Conservation (phyloP, 2,329 filamentous ascomycete genomes). For the Alternaria triticina region DNA sequence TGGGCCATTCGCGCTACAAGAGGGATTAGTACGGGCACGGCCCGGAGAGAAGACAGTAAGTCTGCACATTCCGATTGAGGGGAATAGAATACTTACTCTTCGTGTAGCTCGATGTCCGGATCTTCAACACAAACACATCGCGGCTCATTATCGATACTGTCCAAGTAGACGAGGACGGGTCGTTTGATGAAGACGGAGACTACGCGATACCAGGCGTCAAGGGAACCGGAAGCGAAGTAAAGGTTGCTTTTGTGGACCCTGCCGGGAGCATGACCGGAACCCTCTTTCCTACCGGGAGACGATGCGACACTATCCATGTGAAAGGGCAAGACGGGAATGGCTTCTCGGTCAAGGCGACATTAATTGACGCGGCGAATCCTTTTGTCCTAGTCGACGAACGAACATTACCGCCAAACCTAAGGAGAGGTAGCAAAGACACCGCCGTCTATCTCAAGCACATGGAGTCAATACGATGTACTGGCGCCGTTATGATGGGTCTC, state of each 20-base stretch:
- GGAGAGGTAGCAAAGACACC: conserved; percentile 50
- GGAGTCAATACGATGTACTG: conserved; percentile 63
- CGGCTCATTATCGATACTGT: conserved; percentile 62
- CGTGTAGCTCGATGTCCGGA: conserved; percentile 53
- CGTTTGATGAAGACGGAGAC: conserved; percentile 53
- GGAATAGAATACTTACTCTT: background rate
- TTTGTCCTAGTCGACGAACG: conserved; percentile 64
- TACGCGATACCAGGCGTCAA: conserved; percentile 69
- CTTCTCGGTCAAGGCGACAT: conserved; percentile 57
- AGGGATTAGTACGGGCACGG: conserved; percentile 53
- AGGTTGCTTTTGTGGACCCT: conserved; percentile 67
- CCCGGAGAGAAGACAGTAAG: conserved; percentile 30
- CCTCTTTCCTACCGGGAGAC: conserved; percentile 64
- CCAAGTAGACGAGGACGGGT: conserved; percentile 58
- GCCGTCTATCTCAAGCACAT: conserved; percentile 55
- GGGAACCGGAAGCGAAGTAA: conserved; percentile 63
- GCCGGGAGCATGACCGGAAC: conserved; percentile 68
- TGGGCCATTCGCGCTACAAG: conserved; percentile 68
- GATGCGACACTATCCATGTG: conserved; percentile 55
- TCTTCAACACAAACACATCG: conserved; percentile 73
- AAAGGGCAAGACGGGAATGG: conserved; percentile 16
- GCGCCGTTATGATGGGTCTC: conserved; percentile 66
- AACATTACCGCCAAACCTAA: conserved; percentile 60
- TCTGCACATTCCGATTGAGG: background rate
- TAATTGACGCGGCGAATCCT: conserved; percentile 69